Conservation (phyloP, 2,329 filamentous ascomycete species). For the Penicillium sp. region DNA sequence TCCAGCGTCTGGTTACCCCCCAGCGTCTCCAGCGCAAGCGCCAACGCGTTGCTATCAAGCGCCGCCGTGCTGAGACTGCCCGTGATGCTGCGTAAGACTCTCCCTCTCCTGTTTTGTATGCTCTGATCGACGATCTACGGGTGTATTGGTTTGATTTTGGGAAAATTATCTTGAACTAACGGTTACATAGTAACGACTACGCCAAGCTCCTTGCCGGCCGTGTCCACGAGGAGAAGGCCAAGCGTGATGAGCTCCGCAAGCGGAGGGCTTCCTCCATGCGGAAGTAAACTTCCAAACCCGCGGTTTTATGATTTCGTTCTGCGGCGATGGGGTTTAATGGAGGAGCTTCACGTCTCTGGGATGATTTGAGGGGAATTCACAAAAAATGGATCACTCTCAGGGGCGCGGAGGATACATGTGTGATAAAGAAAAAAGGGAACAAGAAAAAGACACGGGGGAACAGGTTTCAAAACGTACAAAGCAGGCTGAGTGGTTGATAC, state of each 20-base stretch:
- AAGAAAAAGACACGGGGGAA: slow-evolving; percentile 14
- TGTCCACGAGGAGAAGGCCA: slow-evolving; percentile 88
- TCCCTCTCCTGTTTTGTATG: not conserved
- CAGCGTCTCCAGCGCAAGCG: slow-evolving; percentile 99
- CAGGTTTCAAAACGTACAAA: slow-evolving; percentile 16
- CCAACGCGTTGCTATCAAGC: slow-evolving; percentile 95
- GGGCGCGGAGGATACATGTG: slow-evolving; percentile 20
- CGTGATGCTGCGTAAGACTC: slow-evolving; percentile 94
- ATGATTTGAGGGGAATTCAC: slow-evolving; percentile 21
- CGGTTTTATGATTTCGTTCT: slow-evolving; percentile 26
- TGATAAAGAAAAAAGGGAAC: slow-evolving; percentile 18
- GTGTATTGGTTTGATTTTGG: slow-evolving; percentile 24
- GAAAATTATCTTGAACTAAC: slow-evolving; percentile 18
- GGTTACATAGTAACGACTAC: slow-evolving; percentile 72
- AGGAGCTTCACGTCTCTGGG: slow-evolving; percentile 30
- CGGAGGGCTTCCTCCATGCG: slow-evolving; percentile 93
- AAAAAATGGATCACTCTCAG: slow-evolving; percentile 18
- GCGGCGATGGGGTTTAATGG: slow-evolving; percentile 28
- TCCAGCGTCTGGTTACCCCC: slow-evolving; percentile 98
- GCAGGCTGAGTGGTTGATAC: slow-evolving; percentile 17
- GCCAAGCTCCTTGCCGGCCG: slow-evolving; percentile 92
- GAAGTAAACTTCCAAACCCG: slow-evolving; percentile 49
- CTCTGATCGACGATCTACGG: not conserved
- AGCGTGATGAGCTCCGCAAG: slow-evolving; percentile 91
- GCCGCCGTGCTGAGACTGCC: slow-evolving; percentile 88